Percentiles rank a stretch among this genome's conserved stretches.
These are phyloP conservation scores for Rhamnella rubrinervis DNA, from an alignment of 331 rosid species.

Conservation along the genomic window DNA sequence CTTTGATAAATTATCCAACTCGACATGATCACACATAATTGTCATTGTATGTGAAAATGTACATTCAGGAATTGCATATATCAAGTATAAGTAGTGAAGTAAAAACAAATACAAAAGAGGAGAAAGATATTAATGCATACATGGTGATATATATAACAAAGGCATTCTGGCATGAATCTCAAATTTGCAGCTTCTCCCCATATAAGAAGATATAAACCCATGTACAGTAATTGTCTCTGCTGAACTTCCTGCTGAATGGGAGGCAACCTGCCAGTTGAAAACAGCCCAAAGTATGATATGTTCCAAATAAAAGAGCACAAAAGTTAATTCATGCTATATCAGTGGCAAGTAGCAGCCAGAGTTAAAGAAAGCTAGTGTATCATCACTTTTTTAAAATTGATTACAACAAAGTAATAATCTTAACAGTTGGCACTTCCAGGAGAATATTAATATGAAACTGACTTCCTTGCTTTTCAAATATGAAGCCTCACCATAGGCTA, in stretches of 20 bases:
- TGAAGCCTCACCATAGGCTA: constrained; percentile 83
- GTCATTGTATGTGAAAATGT: no score
- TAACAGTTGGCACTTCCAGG: background rate
- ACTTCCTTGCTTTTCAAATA: constrained; percentile 11
- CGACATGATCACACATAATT: no score
- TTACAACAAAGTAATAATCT: background rate
- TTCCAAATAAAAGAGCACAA: background rate
- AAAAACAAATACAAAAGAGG: background rate
- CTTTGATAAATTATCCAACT: background rate
- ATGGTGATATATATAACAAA: constrained; percentile 95
- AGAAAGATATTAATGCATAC: constrained; percentile 40
- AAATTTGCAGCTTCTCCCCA: constrained; percentile 99
- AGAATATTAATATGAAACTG: background rate
- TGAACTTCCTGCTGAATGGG: constrained; percentile 94
- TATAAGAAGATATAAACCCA: constrained; percentile 95
- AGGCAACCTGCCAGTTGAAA: constrained; percentile 70
- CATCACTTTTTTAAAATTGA: background rate
- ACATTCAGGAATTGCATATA: no score
- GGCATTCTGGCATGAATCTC: constrained; percentile 99
- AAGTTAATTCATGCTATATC: background rate
- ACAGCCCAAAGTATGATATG: background rate
- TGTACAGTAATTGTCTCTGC: constrained; percentile 83
- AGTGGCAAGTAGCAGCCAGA: background rate
- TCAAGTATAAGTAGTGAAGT: background rate
- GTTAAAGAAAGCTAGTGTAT: background rate